A percentile compares a stretch with the other conserved stretches of the same genome.
These are phyloP conservation scores for Kazachstania martiniae DNA, from an alignment of 805 yeast species.

Conservation along the genomic window DNA sequence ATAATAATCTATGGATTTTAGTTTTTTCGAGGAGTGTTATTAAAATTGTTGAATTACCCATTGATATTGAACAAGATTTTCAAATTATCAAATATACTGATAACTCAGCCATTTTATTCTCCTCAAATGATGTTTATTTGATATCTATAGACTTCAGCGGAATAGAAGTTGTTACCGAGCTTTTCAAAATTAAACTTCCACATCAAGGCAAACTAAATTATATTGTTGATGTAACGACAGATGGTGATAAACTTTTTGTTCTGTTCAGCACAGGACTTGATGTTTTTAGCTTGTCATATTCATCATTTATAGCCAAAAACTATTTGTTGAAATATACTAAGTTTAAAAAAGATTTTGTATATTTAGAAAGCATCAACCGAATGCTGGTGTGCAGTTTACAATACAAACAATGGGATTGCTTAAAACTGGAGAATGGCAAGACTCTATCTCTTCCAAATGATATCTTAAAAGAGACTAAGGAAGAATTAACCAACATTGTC, in stretches of 20 bases:
- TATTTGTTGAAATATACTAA: constrained; percentile 18
- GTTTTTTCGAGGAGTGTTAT: too few species aligned
- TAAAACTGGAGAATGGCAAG: constrained; percentile 21
- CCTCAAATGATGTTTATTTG: constrained; percentile 1
- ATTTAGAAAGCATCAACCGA: constrained; percentile 15
- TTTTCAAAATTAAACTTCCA: constrained; percentile 13
- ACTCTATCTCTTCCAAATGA: constrained; percentile 10
- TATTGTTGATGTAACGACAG: constrained; percentile 12
- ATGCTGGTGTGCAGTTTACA: constrained; percentile 17
- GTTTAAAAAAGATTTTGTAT: constrained; percentile 13
- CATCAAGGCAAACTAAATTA: constrained; percentile 8
- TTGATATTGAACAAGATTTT: too few species aligned
- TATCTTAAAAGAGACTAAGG: constrained; percentile 5
- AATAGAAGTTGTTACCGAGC: background rate
- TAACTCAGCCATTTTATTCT: constrained; percentile 1
- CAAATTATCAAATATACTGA: constrained; percentile 1
- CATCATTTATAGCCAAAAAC: constrained; percentile 14
- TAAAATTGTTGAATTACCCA: too few species aligned
- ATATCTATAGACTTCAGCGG: background rate
- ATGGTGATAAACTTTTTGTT: constrained; percentile 7
- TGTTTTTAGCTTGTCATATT: constrained; percentile 13
- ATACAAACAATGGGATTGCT: constrained; percentile 18
- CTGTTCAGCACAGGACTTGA: constrained; percentile 16
- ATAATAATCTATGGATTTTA: too few species aligned
- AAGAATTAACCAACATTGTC: too few species aligned